Conservation (phyloP, 106 monocot species). For the Dendrobium huoshanense region DNA sequence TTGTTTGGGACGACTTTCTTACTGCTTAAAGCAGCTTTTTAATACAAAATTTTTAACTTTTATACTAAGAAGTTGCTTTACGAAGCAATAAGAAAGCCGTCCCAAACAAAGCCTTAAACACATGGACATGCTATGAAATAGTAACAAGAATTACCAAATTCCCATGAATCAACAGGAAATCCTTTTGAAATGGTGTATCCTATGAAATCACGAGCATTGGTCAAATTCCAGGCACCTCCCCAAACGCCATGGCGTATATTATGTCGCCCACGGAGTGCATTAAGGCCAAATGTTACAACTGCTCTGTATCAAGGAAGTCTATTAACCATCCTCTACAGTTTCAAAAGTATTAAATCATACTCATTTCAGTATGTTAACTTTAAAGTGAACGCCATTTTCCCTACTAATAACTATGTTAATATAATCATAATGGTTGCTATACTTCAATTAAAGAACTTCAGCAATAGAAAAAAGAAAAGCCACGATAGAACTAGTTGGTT, state of each 20-base stretch:
- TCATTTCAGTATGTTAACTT: not conserved
- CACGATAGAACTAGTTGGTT: not conserved
- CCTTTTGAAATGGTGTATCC: slow-evolving; percentile 69
- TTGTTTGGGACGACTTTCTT: too few relatives aligned
- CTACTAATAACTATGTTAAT: not conserved
- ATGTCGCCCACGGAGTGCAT: slow-evolving; percentile 71
- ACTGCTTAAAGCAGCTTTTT: too few relatives aligned
- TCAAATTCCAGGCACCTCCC: slow-evolving; percentile 71
- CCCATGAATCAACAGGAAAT: slow-evolving; percentile 88
- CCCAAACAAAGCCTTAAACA: not conserved
- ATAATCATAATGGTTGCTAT: not conserved
- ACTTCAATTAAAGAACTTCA: not conserved
- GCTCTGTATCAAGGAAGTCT: slow-evolving; percentile 40
- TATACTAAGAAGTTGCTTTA: too few relatives aligned
- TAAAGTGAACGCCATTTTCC: not conserved
- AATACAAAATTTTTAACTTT: too few relatives aligned
- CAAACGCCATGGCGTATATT: slow-evolving; percentile 17
- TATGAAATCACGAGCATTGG: slow-evolving; percentile 69
- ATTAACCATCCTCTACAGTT: not conserved
- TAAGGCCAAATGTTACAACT: slow-evolving; percentile 80
- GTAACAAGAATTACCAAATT: slow-evolving; percentile 55
- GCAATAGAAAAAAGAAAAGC: not conserved
- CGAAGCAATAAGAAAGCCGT: too few relatives aligned
- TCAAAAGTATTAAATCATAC: not conserved
- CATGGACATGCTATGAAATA: not conserved